Conservation (phyloP, 768 basidiomycete species). For the Sporobolomyces pararoseus region DNA sequence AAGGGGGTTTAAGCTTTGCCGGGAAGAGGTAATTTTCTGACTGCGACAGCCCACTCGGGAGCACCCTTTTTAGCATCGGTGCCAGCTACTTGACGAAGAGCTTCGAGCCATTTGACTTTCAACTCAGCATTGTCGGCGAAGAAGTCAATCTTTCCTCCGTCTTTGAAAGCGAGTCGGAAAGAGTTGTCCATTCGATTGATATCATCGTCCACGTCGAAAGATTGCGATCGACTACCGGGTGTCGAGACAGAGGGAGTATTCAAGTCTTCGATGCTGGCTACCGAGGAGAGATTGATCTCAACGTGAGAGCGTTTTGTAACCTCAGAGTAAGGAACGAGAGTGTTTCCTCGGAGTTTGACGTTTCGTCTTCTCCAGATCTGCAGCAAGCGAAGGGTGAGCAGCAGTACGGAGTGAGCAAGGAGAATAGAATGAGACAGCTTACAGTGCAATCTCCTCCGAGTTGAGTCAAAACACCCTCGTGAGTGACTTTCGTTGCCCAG, state of each 20-base stretch:
- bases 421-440: conserved; percentile 48
- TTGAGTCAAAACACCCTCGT: conserved; percentile 88
- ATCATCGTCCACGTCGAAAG: conserved; percentile 24
- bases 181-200: conserved; percentile 31
- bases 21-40: conserved; percentile 8
- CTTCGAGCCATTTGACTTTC: conserved; percentile 66
- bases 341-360: conserved; percentile 33
- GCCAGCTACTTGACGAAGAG: conserved; percentile 6
- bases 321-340: conserved; percentile 36
- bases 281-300: conserved; percentile 44
- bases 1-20: not conserved
- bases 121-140: conserved; percentile 86
- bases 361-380: conserved; percentile 44
- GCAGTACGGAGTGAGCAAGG: not conserved
- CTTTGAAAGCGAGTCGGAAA: conserved; percentile 76
- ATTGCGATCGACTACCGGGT: not conserved
- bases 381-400: not conserved
- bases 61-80: conserved; percentile 19
- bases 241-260: conserved; percentile 21
- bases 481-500: conserved; percentile 92
- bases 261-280: conserved; percentile 38
- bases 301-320: conserved; percentile 38
- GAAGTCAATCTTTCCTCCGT: conserved; percentile 76
- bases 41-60: conserved; percentile 36
- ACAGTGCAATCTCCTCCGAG: conserved; percentile 88